These are phyloP conservation scores for Maudiozyma barnettii DNA, from an alignment of 805 yeast species.

Conservation along the genomic window DNA sequence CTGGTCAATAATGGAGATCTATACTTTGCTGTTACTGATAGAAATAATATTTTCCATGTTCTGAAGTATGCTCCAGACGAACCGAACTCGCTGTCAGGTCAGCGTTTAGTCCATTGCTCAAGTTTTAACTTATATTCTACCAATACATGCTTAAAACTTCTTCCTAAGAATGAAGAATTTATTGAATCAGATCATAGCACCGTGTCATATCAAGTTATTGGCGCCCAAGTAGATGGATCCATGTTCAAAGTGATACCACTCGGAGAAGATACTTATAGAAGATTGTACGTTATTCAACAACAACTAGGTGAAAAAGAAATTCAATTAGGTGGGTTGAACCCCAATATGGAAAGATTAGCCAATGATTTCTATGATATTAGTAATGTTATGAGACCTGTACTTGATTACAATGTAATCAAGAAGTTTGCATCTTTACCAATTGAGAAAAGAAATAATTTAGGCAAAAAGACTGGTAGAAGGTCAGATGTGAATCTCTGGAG, in stretches of 20 bases:
- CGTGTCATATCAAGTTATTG: slow-evolving; percentile 49
- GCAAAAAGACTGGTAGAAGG: slow-evolving; percentile 49
- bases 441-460: slow-evolving; percentile 44
- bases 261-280: slow-evolving; percentile 63
- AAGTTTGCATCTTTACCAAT: slow-evolving; percentile 47
- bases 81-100: slow-evolving; percentile 72
- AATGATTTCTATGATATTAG: slow-evolving; percentile 28
- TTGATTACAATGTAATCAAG: slow-evolving; percentile 52
- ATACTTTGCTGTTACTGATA: slow-evolving; percentile 59
- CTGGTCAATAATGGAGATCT: slow-evolving; percentile 61
- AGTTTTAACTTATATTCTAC: slow-evolving; percentile 60
- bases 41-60: slow-evolving; percentile 54
- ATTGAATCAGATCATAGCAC: slow-evolving; percentile 4
- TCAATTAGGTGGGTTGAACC: slow-evolving; percentile 73
- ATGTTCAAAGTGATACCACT: slow-evolving; percentile 66
- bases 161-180: slow-evolving; percentile 32
- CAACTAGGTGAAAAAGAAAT: slow-evolving; percentile 71
- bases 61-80: slow-evolving; percentile 90
- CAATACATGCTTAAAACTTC: slow-evolving; percentile 44
- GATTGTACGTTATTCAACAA: slow-evolving; percentile 78
- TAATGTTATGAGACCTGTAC: slow-evolving; percentile 48
- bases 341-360: slow-evolving; percentile 49
- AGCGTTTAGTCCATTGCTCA: slow-evolving; percentile 56
- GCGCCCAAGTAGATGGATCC: slow-evolving; percentile 73
- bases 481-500: slow-evolving; percentile 56